Evolutionary conservation across 139 green algal genomes (phyloP).

Genomic region (Parachlorella kessleri): DNA sequence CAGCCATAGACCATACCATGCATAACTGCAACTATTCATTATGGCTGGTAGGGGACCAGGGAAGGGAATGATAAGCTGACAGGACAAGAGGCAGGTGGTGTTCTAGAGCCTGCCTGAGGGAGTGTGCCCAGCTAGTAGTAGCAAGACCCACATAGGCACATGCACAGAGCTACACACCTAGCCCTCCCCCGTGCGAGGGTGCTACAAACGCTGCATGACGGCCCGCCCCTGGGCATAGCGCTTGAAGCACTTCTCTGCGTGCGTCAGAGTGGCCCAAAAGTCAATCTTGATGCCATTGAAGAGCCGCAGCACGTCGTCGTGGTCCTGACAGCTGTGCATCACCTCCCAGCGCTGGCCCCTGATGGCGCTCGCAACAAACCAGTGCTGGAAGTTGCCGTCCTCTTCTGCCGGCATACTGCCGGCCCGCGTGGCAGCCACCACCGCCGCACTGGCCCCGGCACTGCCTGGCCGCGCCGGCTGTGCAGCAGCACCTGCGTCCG

Average conservation of each 20-base stretch:
- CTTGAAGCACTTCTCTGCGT: conserved; percentile 41
- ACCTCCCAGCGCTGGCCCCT: conserved; percentile 48
- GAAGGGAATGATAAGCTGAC: too few species aligned
- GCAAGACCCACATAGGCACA: too few species aligned
- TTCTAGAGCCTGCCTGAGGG: too few species aligned
- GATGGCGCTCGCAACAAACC: conserved; percentile 67
- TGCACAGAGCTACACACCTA: too few species aligned
- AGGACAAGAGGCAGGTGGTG: too few species aligned
- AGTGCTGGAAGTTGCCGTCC: conserved; percentile 1
- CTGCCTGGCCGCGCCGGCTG: background rate
- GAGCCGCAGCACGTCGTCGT: conserved; percentile 74
- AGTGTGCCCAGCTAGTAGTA: too few species aligned
- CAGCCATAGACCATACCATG: too few species aligned
- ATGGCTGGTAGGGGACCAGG: too few species aligned
- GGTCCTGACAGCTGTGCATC: conserved; percentile 58
- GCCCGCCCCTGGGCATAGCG: conserved; percentile 24
- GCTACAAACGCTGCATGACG: conserved; percentile 21
- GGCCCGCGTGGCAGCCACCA: conserved; percentile 4
- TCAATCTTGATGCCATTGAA: conserved; percentile 57
- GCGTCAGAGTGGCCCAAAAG: conserved; percentile 35
- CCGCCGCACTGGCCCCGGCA: background rate
- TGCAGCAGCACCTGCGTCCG: background rate
- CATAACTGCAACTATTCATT: too few species aligned
- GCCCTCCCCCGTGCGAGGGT: too few species aligned
- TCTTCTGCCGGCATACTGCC: background rate